These are phyloP conservation scores for Exophiala sideris DNA, from an alignment of 2,329 filamentous ascomycete species.

Conservation along the genomic window DNA sequence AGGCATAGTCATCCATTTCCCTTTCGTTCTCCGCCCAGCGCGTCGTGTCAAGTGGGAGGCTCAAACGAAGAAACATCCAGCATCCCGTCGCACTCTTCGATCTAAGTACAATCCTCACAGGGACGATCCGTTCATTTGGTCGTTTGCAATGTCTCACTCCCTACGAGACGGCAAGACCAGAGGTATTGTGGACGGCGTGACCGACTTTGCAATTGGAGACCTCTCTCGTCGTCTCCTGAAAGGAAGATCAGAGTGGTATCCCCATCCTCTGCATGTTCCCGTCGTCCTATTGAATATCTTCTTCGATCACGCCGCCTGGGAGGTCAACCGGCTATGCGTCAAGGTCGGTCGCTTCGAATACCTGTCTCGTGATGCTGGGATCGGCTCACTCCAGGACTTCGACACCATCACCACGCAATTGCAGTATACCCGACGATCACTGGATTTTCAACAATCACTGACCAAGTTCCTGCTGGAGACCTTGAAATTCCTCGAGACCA, in stretches of 20 bases:
- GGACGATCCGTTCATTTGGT: constrained; percentile 15
- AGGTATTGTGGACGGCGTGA: constrained; percentile 11
- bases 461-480: constrained; percentile 16
- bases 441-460: constrained; percentile 9
- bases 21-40: constrained; percentile 12
- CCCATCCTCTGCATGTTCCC: constrained; percentile 11
- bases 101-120: constrained; percentile 10
- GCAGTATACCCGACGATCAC: constrained; percentile 3
- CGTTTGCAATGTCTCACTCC: constrained; percentile 16
- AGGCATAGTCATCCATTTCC: constrained; percentile 13
- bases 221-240: constrained; percentile 8
- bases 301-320: constrained; percentile 15
- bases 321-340: constrained; percentile 11
- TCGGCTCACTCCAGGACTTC: constrained; percentile 9
- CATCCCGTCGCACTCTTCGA: background rate
- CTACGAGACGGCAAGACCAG: constrained; percentile 11
- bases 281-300: constrained; percentile 10
- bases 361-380: constrained; percentile 7
- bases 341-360: constrained; percentile 9
- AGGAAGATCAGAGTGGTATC: constrained; percentile 6
- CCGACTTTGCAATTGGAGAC: constrained; percentile 9
- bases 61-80: background rate
- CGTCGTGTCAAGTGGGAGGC: constrained; percentile 5
- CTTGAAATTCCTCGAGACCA: constrained; percentile 13
- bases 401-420: constrained; percentile 15